Base-by-base conservation (phyloP, 2,329 filamentous ascomycete species). In the Tetracladium maxilliforme region DNA sequence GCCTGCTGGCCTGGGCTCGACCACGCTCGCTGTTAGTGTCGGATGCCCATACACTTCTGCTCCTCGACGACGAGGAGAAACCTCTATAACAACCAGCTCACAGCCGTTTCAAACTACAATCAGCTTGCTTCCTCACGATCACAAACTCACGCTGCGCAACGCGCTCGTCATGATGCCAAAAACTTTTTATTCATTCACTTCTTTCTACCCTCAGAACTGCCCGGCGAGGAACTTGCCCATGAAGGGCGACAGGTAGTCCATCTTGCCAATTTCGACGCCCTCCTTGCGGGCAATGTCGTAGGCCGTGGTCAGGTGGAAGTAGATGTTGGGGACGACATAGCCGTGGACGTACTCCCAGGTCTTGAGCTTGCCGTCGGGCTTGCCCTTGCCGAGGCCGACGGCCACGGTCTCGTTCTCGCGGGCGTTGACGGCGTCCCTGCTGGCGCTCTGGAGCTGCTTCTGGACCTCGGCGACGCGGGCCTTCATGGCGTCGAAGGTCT, bases 241-340 rank as follows among this genome's bases (percentile, higher is more conserved):
- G n/a, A n/a, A n/a, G n/a, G n/a, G n/a, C n/a, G n/a, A n/a, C 20
- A 70, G 35, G 41, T 52, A 78, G 38, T 75, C 64, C 26, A 32
- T 20, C 56, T 78, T 78, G 17, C 69, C 70, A 11, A 80, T n/a
- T 0, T 54, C 49, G 14, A 75, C 64, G 2, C 72, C 73, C 47
- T 69, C 58, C 39, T 56, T 61, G 31, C 73, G 54, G 41, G 78
- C 39, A 28, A 79, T 67, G 13, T 46, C 53, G 48, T 79, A 79
- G 7, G 65, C 55, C 9, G 58, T 70, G 4, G 46, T 56, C 10
- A 66, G 34, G 41, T 79, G 74, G 47, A 79, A 80, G 50, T 58
- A 74, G 36, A 75, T 46, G 39, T 77, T 74, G 13, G 72, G 70
- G 21, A 70, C 28, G 4, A 48, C 54, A 42, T 59, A 68, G 4